These are phyloP conservation scores for Globisporangium spinosum DNA, from an alignment of 352 stramenopile species.

Conservation along the genomic window DNA sequence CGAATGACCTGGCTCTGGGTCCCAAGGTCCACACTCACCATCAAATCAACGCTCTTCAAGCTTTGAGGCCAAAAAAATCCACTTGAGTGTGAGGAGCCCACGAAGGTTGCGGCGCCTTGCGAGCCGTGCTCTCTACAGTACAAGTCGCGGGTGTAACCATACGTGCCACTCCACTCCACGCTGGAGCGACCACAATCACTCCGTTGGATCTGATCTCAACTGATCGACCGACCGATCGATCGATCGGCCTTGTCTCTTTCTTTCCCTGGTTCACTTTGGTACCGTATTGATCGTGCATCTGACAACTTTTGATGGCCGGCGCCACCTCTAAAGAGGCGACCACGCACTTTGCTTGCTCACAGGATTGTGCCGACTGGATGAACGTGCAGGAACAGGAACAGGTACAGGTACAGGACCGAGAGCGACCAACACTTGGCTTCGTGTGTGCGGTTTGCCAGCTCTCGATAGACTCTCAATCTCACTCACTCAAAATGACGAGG, in stretches of 20 bases:
- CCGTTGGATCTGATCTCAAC: neutral
- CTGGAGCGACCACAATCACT: neutral
- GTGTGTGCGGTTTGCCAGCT: too few species aligned
- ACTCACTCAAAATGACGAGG: too few species aligned
- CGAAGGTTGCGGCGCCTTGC: neutral
- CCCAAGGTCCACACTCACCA: neutral
- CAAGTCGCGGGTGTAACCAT: neutral
- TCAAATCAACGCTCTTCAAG: neutral
- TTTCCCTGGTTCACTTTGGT: neutral
- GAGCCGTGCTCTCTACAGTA: neutral
- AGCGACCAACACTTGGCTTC: too few species aligned
- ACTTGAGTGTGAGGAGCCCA: neutral
- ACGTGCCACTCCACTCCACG: neutral
- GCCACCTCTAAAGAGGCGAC: neutral
- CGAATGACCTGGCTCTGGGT: neutral
- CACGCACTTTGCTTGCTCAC: neutral
- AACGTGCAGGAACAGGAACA: too few species aligned
- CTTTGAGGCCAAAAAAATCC: neutral
- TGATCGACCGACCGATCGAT: neutral
- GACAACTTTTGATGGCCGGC: neutral
- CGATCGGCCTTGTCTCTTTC: too few species aligned
- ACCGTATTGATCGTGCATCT: neutral
- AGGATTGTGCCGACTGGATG: too few species aligned
- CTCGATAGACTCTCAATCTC: too few species aligned
- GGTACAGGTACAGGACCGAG: too few species aligned